Evolutionary conservation across 495 filamentous ascomycete species (phyloP).

Genomic region (Penicillium herquei): DNA sequence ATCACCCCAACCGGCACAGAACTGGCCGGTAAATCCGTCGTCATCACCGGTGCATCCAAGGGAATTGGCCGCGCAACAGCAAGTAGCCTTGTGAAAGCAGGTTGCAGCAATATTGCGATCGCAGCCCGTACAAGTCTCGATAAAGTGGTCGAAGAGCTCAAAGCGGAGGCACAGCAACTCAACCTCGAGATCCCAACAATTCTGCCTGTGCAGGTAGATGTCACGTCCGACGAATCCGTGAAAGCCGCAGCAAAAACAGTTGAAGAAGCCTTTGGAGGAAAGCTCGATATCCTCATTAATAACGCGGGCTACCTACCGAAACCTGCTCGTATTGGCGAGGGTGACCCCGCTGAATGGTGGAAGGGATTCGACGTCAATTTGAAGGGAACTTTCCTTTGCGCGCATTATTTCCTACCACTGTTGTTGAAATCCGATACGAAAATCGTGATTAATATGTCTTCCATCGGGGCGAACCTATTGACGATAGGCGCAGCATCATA

Average conservation of each 20-base stretch:
- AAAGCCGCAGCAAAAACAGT: slow-evolving; percentile 27
- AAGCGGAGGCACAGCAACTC: slow-evolving; percentile 32
- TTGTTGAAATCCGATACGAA: slow-evolving; percentile 44
- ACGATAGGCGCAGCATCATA: slow-evolving; percentile 38
- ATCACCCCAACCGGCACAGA: slow-evolving; percentile 30
- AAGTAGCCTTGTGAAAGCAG: slow-evolving; percentile 45
- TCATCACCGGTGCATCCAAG: slow-evolving; percentile 51
- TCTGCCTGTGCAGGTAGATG: slow-evolving; percentile 41
- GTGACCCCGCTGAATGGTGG: slow-evolving; percentile 48
- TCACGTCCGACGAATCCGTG: slow-evolving; percentile 36
- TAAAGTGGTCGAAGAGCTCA: slow-evolving; percentile 32
- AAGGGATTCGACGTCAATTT: slow-evolving; percentile 43
- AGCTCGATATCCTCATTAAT: slow-evolving; percentile 54
- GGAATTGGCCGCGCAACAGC: slow-evolving; percentile 48
- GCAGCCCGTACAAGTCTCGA: slow-evolving; percentile 43
- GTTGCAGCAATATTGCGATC: slow-evolving; percentile 43
- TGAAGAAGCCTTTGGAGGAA: slow-evolving; percentile 24
- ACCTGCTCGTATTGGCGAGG: slow-evolving; percentile 37
- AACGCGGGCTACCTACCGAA: slow-evolving; percentile 49
- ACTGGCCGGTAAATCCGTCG: slow-evolving; percentile 36
- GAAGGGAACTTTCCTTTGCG: slow-evolving; percentile 43
- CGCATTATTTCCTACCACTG: slow-evolving; percentile 46
- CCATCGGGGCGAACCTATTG: slow-evolving; percentile 38
- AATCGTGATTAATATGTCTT: slow-evolving; percentile 47
- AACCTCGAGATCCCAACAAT: slow-evolving; percentile 40